Conservation (phyloP, 164 flowering plant genomes). For the Nymphaea colorata region DNA sequence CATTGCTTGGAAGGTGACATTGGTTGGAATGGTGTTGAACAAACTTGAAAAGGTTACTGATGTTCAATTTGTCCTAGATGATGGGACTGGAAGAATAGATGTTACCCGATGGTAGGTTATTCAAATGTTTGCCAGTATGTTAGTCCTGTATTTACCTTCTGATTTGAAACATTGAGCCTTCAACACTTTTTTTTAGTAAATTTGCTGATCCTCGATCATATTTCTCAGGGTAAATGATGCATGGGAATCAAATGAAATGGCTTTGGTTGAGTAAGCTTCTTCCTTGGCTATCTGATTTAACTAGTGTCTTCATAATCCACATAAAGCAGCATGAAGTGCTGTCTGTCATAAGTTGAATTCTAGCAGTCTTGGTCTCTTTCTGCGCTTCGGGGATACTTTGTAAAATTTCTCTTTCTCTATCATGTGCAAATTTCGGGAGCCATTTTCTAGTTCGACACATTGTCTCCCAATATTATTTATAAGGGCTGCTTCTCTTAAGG, state of each 20-base stretch:
- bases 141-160: no score
- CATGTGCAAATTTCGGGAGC: background rate
- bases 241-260: slow-evolving; percentile 9
- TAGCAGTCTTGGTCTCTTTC: background rate
- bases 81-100: slow-evolving; percentile 83
- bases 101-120: slow-evolving; percentile 57
- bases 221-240: slow-evolving; percentile 10
- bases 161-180: background rate
- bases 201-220: background rate
- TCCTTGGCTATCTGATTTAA: background rate
- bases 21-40: slow-evolving; percentile 57
- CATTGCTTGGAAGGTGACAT: slow-evolving; percentile 35
- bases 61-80: slow-evolving; percentile 56
- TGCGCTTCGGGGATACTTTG: background rate
- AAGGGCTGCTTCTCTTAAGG: background rate
- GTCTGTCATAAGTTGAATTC: background rate
- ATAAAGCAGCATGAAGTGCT: no score
- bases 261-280: slow-evolving; percentile 6
- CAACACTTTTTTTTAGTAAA: background rate
- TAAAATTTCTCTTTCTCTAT: background rate
- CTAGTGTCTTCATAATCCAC: background rate
- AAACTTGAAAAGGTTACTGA: slow-evolving; percentile 61
- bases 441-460: background rate
- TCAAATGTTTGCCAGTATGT: no score
- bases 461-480: background rate